Conservation (phyloP, 2,329 filamentous ascomycete species). For the Colletotrichum sp. region DNA sequence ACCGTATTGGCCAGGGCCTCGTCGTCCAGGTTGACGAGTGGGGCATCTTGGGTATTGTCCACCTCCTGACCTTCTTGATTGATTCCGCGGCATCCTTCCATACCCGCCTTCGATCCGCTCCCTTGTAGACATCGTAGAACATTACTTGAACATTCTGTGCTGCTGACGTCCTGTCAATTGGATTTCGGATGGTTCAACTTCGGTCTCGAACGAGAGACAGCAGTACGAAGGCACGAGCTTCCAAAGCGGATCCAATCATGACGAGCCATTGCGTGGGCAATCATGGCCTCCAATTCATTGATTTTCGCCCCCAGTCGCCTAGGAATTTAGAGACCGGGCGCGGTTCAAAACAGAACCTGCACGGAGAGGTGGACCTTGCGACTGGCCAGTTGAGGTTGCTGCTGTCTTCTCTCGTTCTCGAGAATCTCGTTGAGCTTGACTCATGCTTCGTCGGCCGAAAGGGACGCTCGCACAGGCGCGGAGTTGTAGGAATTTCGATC, state of each 20-base stretch:
- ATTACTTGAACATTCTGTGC: not conserved
- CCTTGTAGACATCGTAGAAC: not conserved
- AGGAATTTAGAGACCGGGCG: not conserved
- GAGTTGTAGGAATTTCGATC: not conserved
- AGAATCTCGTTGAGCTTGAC: not conserved
- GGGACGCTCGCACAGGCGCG: no score
- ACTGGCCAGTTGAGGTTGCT: not conserved
- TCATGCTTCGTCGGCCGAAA: not conserved
- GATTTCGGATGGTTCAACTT: fast-evolving
- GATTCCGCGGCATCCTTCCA: not conserved
- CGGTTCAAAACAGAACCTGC: not conserved
- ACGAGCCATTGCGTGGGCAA: no score
- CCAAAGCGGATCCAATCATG: no score
- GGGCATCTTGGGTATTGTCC: not conserved
- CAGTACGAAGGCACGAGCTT: no score
- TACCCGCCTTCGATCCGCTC: not conserved
- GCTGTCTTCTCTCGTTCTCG: not conserved
- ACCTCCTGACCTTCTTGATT: not conserved
- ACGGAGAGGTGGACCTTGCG: not conserved
- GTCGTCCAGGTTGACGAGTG: not conserved
- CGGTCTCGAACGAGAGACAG: no score
- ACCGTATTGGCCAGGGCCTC: not conserved
- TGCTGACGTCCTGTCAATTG: not conserved
- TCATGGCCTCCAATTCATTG: no score
- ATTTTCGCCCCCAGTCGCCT: not conserved